Evolutionary conservation across 805 yeast genomes (phyloP), one percentile per base, ranked within the genome.

Genomic region (Wickerhamiella sorbophila): DNA sequence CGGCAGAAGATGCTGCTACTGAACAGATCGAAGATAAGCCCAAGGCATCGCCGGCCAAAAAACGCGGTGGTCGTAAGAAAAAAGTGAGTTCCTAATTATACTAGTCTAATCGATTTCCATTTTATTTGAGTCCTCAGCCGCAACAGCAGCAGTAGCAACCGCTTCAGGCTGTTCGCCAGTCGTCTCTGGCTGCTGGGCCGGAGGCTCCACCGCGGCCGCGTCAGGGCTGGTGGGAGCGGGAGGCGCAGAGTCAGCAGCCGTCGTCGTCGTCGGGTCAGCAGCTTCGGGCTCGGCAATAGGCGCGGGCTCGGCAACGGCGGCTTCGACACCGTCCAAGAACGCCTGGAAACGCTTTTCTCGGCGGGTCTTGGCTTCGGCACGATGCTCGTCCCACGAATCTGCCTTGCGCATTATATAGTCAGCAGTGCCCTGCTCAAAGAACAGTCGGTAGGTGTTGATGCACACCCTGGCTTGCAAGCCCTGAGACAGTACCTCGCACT

Each of bases 401-500:
- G 39, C 43, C 18, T 24, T 15, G n/a, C 48, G 43, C 31, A 53
- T 45, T 52, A 81, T 85, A 48, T 77, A 79, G 62, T 91, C 98
- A 48, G 71, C 74, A 0, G 94, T 74, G 4, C 71, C 77, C 4
- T 79, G 70, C 55, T 84, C 94, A 56, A 88, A 86, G 55, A 81
- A 77, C 53, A 91, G 62, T 48, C 82, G 70, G 60, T 84, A 91
- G 3, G 86, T 75, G 52, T 79, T 79, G 52, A 76, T 74, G 54
- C 87, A 77, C 32, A 88, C 72, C 37, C 83, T 77, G 16, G 91
- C 88, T 53, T 76, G 76, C 60, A 88, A 64, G 20, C 75, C 79
- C 27, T 94, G 76, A 38, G 71, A 71, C 3, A 78, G 70, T 33
- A 70, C 67, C 10, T 88, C 93, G 44, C 57, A 52, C 40, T 51